phyloP scores from a whole-genome alignment of 2,329 filamentous ascomycete genomes.

The Penicillium sp. region DNA sequence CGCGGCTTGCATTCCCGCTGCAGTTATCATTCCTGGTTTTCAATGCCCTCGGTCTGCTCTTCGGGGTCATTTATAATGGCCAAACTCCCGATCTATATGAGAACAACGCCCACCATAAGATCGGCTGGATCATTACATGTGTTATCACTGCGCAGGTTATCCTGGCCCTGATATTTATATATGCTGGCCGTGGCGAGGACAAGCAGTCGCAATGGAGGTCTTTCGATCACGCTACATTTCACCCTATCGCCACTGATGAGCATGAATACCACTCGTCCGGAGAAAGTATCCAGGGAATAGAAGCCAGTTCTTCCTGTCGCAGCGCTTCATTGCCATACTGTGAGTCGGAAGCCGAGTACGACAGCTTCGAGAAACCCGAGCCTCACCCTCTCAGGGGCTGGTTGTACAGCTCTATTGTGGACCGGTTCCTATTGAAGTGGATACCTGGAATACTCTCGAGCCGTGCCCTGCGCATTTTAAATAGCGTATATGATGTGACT shows the following conservation, averaged over 20 bases:
- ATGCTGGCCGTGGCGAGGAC: neutral
- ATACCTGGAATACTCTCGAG: neutral
- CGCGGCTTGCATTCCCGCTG: neutral
- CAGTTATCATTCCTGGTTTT: neutral
- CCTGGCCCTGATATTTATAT: neutral
- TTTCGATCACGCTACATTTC: neutral
- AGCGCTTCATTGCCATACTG: neutral
- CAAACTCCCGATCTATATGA: neutral
- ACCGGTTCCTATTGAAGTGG: neutral
- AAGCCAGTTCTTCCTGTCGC: neutral
- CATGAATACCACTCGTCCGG: neutral
- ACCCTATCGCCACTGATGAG: neutral
- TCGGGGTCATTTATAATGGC: neutral
- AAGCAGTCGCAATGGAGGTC: neutral
- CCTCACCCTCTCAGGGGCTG: neutral
- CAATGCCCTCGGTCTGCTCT: neutral
- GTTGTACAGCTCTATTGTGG: neutral
- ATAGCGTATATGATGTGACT: neutral
- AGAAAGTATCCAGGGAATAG: neutral
- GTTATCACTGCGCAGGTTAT: neutral
- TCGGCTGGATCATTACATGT: neutral
- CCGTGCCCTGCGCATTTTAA: neutral
- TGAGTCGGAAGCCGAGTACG: neutral
- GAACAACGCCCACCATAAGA: neutral
- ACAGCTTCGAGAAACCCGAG: neutral